These are phyloP conservation scores for Simplicillium sp. DNA, from an alignment of 2,329 filamentous ascomycete species.

Conservation along the genomic window DNA sequence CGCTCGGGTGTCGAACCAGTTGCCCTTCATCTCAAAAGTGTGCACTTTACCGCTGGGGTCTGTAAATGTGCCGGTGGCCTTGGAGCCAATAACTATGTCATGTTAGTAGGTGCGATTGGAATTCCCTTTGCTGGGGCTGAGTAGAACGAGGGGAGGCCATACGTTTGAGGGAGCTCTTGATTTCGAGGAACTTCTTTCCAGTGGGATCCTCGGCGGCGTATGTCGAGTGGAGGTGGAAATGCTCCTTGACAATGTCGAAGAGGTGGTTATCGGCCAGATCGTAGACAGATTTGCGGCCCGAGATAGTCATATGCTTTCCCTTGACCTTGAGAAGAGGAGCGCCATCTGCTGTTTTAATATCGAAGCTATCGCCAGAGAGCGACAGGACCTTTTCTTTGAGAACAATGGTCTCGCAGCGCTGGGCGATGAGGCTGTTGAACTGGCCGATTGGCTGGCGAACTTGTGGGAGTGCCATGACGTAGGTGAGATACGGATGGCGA, in stretches of 20 bases:
- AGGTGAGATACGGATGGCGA: too few relatives aligned
- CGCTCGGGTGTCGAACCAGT: constrained; percentile 48
- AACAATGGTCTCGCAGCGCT: constrained; percentile 36
- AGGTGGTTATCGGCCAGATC: constrained; percentile 44
- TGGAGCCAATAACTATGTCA: constrained; percentile 37
- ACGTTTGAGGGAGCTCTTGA: constrained; percentile 46
- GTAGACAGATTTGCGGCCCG: constrained; percentile 43
- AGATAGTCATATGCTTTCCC: constrained; percentile 42
- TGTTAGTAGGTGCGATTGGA: too few relatives aligned
- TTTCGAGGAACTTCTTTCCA: constrained; percentile 39
- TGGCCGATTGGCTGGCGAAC: constrained; percentile 25
- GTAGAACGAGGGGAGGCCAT: too few relatives aligned
- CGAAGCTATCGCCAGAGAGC: constrained; percentile 54
- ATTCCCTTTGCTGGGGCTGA: too few relatives aligned
- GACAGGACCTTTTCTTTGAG: constrained; percentile 55
- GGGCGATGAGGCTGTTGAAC: constrained; percentile 27
- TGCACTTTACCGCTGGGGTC: constrained; percentile 32
- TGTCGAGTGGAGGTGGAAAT: constrained; percentile 37
- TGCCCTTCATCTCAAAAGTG: constrained; percentile 48
- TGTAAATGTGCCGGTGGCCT: constrained; percentile 48
- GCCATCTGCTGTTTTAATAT: constrained; percentile 46
- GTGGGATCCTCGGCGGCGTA: constrained; percentile 37
- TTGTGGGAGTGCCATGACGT: constrained; percentile 12
- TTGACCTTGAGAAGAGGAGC: constrained; percentile 45
- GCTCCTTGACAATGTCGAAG: constrained; percentile 49